Evolutionary conservation across 805 yeast species (phyloP).

Genomic region (Pichia thaimueangensis): DNA sequence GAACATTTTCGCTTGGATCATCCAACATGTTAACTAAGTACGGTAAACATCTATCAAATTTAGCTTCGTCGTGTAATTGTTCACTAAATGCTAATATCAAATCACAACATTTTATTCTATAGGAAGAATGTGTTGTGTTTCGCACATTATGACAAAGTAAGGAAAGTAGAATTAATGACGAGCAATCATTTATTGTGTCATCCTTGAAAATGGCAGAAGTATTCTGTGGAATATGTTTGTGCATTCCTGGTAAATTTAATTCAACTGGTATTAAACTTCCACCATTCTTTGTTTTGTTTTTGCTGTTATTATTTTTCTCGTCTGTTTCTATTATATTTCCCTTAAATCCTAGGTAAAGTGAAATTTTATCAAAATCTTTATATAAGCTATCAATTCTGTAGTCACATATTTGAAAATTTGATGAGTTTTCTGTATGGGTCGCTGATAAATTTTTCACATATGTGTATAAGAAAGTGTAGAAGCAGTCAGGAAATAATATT

Average conservation of each 20-base stretch:
- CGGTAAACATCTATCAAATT: conserved; percentile 81
- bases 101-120: conserved; percentile 67
- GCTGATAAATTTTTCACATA: conserved; percentile 46
- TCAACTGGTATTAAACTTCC: conserved; percentile 32
- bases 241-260: conserved; percentile 48
- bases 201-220: conserved; percentile 26
- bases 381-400: conserved; percentile 55
- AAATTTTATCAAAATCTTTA: conserved; percentile 47
- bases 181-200: conserved; percentile 31
- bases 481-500: conserved; percentile 57
- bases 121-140: conserved; percentile 52
- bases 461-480: conserved; percentile 63
- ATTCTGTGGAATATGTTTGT: conserved; percentile 37
- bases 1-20: conserved; percentile 60
- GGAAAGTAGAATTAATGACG: conserved; percentile 53
- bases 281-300: too few relatives aligned
- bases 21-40: conserved; percentile 67
- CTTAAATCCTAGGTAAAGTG: conserved; percentile 35
- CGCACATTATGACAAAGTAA: conserved; percentile 54
- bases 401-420: conserved; percentile 38
- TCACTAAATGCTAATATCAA: conserved; percentile 71
- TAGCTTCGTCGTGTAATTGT: conserved; percentile 71
- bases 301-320: conserved; percentile 8
- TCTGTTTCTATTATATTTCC: conserved; percentile 17
- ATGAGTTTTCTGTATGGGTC: conserved; percentile 4